A percentile compares a stretch with the other conserved stretches of the same genome.
phyloP scores from a whole-genome alignment of 2,329 filamentous ascomycete genomes.

The Madurella mycetomatis region DNA sequence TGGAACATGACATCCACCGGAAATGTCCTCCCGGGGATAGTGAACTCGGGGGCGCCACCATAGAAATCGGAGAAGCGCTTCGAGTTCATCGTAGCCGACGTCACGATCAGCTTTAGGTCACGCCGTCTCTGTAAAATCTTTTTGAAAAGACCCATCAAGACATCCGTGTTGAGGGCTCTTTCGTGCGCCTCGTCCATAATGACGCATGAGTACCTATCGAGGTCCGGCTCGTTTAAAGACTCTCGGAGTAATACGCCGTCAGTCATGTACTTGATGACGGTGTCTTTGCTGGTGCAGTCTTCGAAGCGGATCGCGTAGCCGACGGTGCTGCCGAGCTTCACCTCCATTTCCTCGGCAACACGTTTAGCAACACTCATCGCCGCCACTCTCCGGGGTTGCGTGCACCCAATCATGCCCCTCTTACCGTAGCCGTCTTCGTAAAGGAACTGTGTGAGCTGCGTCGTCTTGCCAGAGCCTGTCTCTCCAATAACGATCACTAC shows the following conservation, averaged over 20 bases:
- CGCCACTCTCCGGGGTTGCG: conserved; percentile 90
- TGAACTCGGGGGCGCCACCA: conserved; percentile 91
- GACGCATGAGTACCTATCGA: conserved; percentile 95
- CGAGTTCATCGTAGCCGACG: conserved; percentile 97
- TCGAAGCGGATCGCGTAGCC: conserved; percentile 98
- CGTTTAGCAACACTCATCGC: conserved; percentile 99
- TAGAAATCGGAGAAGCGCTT: conserved; percentile 96
- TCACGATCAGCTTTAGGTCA: conserved; percentile 94
- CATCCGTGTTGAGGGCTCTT: conserved; percentile 91
- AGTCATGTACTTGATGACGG: conserved; percentile 98
- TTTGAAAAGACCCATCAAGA: conserved; percentile 95
- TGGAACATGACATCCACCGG: conserved; percentile 97
- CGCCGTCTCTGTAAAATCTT: conserved; percentile 86
- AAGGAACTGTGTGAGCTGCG: conserved; percentile 92
- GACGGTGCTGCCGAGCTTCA: conserved; percentile 78
- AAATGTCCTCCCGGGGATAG: conserved; percentile 92
- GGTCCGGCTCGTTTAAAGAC: conserved; percentile 83
- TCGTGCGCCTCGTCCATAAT: conserved; percentile 99
- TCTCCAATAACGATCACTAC: conserved; percentile 96
- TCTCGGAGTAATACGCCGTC: conserved; percentile 93
- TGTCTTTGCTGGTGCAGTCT: conserved; percentile 94
- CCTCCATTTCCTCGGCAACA: conserved; percentile 98
- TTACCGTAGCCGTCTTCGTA: conserved; percentile 92
- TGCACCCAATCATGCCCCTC: conserved; percentile 88
- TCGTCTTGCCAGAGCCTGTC: conserved; percentile 96